phyloP scores from a whole-genome alignment of 2,329 filamentous ascomycete genomes.

The Xylaria arbuscula region DNA sequence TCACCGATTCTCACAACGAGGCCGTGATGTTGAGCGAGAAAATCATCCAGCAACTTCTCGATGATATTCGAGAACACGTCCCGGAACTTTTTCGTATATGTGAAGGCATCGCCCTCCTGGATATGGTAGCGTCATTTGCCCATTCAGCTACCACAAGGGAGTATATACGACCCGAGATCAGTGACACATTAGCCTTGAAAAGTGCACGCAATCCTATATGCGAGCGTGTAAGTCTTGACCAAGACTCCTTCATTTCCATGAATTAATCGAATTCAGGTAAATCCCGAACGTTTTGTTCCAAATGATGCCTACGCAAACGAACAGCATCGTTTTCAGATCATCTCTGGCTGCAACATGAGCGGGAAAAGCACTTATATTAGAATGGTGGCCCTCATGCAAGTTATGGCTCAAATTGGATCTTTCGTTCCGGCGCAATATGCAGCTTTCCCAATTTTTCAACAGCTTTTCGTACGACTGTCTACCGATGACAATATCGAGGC shows the following conservation, averaged over 20 bases:
- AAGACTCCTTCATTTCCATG: background rate
- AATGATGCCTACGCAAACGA: conserved; percentile 90
- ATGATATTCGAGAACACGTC: conserved; percentile 76
- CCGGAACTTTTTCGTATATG: conserved; percentile 83
- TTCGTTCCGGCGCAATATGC: conserved; percentile 91
- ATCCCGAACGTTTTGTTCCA: conserved; percentile 77
- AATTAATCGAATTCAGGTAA: conserved; percentile 58
- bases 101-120: conserved; percentile 85
- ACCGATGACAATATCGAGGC: conserved; percentile 89
- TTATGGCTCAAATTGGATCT: conserved; percentile 94
- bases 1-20: conserved; percentile 84
- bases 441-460: conserved; percentile 80
- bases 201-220: conserved; percentile 81
- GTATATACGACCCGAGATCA: conserved; percentile 74
- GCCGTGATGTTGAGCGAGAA: conserved; percentile 85
- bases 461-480: conserved; percentile 88
- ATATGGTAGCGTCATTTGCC: conserved; percentile 84
- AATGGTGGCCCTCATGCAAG: conserved; percentile 81
- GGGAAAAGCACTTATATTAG: conserved; percentile 97
- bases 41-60: conserved; percentile 77
- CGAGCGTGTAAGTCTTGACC: conserved; percentile 65
- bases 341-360: conserved; percentile 98
- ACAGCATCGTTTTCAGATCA: conserved; percentile 86
- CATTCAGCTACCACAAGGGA: conserved; percentile 73
- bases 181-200: conserved; percentile 76